Base-by-base conservation (phyloP, 352 stramenopile species). In the Phytophthora pini region DNA sequence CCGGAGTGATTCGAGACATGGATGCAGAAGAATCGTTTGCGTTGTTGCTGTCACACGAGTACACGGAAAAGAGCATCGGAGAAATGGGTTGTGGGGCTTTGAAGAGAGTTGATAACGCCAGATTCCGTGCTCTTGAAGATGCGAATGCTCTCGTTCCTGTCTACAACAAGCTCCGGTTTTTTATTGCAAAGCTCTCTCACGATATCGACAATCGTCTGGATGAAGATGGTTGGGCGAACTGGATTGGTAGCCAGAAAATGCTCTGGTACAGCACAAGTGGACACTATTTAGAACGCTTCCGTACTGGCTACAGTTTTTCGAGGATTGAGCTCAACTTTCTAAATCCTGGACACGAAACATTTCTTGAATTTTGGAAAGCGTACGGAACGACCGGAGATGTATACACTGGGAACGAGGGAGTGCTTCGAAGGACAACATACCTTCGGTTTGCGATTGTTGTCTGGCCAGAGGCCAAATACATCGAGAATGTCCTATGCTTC, bases 11-110 rank as follows among this genome's bases (percentile, higher is more conserved):
- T 36, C 31, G 10, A 13, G 31, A 0, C 51, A 75, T 15, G 50
- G 70, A 41, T 75, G 65, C 12, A 65, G 9, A 29, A 40, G 38
- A 43, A 6, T 47, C 17, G 7, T 47, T 47, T 32, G 46, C 68
- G 9, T 34, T 71, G 43, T 15, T 72, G 1, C 36, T 76, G 8
- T 61, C 51, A 0, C 68, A 76, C 22, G 56, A 76, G 36, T 72
- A 69, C 29, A 76, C 62, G 8, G 29, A 43, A 8, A 68, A 69
- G 24, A 72, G 56, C 32, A 63, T 76, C 17, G 10, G 13, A 24
- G 27, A 52, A 10, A 6, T 69, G 22, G 68, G 68, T 4, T 43
- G 34, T 1, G 20, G 41, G 17, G 68, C 62, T 11, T 32, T 76
- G 1, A 76, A 76, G 31, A 44, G 58, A 6, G n/a, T 65, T 1